A percentile compares a stretch with the other conserved stretches of the same genome.
These are phyloP conservation scores for Cubamyces lactineus DNA, from an alignment of 768 basidiomycete species.

Conservation along the genomic window DNA sequence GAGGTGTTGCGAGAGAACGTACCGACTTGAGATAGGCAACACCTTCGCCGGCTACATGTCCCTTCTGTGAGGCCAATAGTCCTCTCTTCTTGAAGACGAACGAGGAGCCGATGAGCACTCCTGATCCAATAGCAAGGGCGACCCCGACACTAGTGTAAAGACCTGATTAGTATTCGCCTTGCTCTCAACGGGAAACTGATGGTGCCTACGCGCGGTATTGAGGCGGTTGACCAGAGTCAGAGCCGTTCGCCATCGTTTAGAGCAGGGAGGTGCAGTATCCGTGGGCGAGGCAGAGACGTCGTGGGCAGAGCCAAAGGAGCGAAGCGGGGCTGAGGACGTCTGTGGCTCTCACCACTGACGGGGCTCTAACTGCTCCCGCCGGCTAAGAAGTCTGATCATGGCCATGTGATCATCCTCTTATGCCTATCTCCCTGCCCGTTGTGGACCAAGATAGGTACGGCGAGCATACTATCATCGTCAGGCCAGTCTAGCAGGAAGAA, in stretches of 20 bases:
- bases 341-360: constrained; percentile 1
- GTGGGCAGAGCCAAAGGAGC: neutral
- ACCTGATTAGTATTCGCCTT: neutral
- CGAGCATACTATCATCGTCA: too few relatives aligned
- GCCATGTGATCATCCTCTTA: constrained; percentile 1
- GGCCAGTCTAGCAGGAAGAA: too few relatives aligned
- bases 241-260: neutral
- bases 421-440: neutral
- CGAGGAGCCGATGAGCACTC: constrained; percentile 50
- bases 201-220: constrained; percentile 11
- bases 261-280: neutral
- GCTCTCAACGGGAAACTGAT: neutral
- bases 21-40: constrained; percentile 38
- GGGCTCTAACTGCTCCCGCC: constrained; percentile 6
- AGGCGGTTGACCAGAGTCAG: neutral
- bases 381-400: constrained; percentile 8
- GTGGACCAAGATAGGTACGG: too few relatives aligned
- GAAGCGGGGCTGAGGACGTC: neutral
- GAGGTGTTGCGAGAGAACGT: constrained; percentile 13
- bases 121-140: constrained; percentile 42
- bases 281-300: neutral
- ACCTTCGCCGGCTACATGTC: constrained; percentile 38
- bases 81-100: constrained; percentile 67
- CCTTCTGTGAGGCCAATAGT: constrained; percentile 36
- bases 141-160: constrained; percentile 35